phyloP scores from a whole-genome alignment of 768 basidiomycete species.

The Pleurotus platypus region DNA sequence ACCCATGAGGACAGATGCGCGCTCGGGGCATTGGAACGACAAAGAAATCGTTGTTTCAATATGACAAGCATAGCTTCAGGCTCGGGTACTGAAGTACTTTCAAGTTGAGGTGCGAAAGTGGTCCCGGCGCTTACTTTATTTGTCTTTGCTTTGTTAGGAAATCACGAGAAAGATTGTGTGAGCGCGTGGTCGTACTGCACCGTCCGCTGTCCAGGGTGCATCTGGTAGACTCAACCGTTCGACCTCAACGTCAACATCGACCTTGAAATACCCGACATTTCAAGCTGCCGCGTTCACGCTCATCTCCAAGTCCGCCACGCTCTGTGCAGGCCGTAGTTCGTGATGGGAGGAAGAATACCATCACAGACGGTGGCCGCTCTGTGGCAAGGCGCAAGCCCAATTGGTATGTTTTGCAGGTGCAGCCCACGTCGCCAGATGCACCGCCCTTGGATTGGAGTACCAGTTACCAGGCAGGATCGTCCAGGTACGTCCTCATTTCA shows the following conservation, averaged over 20 bases:
- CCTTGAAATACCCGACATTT: constrained; percentile 7
- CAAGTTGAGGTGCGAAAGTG: no score
- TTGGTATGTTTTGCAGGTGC: neutral
- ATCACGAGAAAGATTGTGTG: no score
- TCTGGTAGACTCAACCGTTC: neutral
- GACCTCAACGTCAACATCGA: neutral
- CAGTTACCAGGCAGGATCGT: constrained; percentile 84
- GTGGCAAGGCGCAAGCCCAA: constrained; percentile 17
- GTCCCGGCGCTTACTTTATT: no score
- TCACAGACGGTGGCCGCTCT: constrained; percentile 27
- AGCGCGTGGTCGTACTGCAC: no score
- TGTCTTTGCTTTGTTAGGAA: no score
- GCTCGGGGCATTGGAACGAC: no score
- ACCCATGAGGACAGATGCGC: no score
- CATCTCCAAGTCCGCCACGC: constrained; percentile 72
- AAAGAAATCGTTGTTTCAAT: no score
- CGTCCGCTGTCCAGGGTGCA: no score
- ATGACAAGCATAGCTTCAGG: no score
- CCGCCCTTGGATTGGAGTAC: constrained; percentile 64
- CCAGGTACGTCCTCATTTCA: constrained; percentile 47
- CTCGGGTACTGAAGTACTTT: no score
- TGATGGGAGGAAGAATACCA: constrained; percentile 26
- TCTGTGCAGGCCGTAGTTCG: constrained; percentile 50
- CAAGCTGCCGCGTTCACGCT: constrained; percentile 79
- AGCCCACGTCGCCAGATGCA: neutral